phyloP scores from a whole-genome alignment of 2,329 filamentous ascomycete species.

The Endocalyx cinctus region DNA sequence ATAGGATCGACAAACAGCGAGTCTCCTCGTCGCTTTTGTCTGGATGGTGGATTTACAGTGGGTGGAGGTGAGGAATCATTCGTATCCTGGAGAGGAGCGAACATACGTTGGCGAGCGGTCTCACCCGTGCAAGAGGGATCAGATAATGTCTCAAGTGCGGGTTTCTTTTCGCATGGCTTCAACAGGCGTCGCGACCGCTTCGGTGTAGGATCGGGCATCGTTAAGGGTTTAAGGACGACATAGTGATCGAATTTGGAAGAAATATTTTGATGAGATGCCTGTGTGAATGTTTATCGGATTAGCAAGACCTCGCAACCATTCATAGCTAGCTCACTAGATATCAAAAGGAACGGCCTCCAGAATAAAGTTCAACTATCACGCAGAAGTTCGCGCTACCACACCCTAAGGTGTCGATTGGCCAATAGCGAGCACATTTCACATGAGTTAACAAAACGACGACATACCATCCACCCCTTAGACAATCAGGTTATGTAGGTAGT shows the following conservation, averaged over 20 bases:
- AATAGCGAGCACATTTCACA: background rate
- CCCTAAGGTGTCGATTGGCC: background rate
- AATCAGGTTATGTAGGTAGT: no score
- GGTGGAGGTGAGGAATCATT: slow-evolving; percentile 15
- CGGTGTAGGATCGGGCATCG: slow-evolving; percentile 28
- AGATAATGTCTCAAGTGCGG: slow-evolving; percentile 8
- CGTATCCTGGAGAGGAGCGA: slow-evolving; percentile 16
- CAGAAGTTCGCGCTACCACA: background rate
- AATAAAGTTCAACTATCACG: background rate
- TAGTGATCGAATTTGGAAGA: slow-evolving; percentile 10
- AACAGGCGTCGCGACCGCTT: slow-evolving; percentile 29
- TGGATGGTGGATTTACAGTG: slow-evolving; percentile 16
- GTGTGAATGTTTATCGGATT: no score
- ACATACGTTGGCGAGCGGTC: slow-evolving; percentile 21
- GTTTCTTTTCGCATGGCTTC: slow-evolving; percentile 13
- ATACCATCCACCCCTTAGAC: no score
- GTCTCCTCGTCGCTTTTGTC: slow-evolving; percentile 22
- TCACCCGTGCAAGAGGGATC: slow-evolving; percentile 18
- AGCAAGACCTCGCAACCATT: background rate
- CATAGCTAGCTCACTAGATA: background rate
- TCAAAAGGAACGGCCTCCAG: background rate
- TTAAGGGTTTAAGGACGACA: slow-evolving; percentile 20
- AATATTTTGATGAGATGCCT: slow-evolving; percentile 15
- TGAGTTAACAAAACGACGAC: background rate
- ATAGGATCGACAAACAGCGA: slow-evolving; percentile 42